phyloP scores from a whole-genome alignment of 352 stramenopile species.

The Globisporangium emineosum region DNA sequence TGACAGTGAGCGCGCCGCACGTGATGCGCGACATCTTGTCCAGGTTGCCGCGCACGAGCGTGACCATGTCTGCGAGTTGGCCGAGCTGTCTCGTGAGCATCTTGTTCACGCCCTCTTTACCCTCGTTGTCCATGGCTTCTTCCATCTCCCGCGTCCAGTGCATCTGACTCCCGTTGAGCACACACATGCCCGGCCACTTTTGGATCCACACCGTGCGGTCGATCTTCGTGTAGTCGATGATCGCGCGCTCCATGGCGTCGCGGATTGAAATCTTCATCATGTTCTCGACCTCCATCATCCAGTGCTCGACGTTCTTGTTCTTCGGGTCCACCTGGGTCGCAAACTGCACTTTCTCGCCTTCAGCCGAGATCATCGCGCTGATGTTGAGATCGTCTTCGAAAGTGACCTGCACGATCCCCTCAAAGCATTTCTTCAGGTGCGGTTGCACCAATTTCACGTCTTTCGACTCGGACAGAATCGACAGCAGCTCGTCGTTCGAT shows the following conservation, averaged over 20 bases:
- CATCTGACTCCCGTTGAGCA: constrained; percentile 92
- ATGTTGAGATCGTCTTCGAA: constrained; percentile 90
- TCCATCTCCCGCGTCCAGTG: constrained; percentile 93
- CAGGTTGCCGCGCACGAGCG: constrained; percentile 88
- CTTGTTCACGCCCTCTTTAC: constrained; percentile 66
- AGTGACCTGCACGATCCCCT: constrained; percentile 89
- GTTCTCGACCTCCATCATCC: constrained; percentile 93
- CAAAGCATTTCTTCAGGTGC: constrained; percentile 94
- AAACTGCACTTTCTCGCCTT: constrained; percentile 88
- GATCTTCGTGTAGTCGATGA: constrained; percentile 86
- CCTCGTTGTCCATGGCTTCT: constrained; percentile 76
- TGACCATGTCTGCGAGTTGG: constrained; percentile 93
- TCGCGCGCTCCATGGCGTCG: constrained; percentile 84
- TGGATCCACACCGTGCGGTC: constrained; percentile 91
- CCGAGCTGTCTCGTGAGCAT: constrained; percentile 83
- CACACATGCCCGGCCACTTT: constrained; percentile 89
- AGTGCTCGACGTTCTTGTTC: constrained; percentile 91
- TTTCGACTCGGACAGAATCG: constrained; percentile 92
- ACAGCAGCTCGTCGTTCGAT: constrained; percentile 92
- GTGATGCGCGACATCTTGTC: constrained; percentile 85
- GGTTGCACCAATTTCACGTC: constrained; percentile 92
- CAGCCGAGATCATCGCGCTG: constrained; percentile 90
- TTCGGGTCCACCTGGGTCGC: constrained; percentile 85
- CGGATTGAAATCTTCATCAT: constrained; percentile 92
- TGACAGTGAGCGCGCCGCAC: constrained; percentile 91